Base-by-base conservation (phyloP, 202 grass and related monocot species). In the Brachypodium distachyon region DNA sequence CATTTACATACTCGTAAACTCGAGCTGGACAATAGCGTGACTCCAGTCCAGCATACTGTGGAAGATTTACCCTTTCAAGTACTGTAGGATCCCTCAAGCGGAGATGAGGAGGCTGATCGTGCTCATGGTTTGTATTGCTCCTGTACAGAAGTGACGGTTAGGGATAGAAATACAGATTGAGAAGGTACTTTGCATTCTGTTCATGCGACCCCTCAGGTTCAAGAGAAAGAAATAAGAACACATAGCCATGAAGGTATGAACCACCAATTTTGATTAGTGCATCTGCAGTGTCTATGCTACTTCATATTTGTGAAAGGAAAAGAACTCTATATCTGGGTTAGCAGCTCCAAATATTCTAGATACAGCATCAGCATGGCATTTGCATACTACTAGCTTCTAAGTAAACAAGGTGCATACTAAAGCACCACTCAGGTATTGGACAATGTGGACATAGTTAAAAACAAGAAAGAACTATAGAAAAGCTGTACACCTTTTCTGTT, bases 51-150 rank as follows among this genome's bases (percentile, higher is more conserved):
- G 82, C 95, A 87, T 92, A 94, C 26, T 94, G 67, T 37, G 86
- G 82, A 62, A 94, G 73, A 78, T 98, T 98, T 86, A 94, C 43
- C 19, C 16, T 83, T 71, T 94, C 84, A 42, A 87, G 89, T 83
- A 90, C 14, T 61, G 53, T 80, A 73, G 89, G 82, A 79, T 94
- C 82, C 76, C 61, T 97, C 82, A 94, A 84, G 13, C 22, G 46
- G 7, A 97, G 89, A 97, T 94, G 95, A 87, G 84, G 78, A 50
- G 95, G 95, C 68, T 97, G 95, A 85, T 97, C 82, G 72, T 97
- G 95, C 73, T 97, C 95, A 78, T 97, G 95, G 84, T 97, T 94
- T 82, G 95, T 94, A 72, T 88, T 97, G 73, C 95, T 97, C 91
- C 95, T 97, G 82, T 48, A 25, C 41, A 76, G 56, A 64, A 84